Evolutionary conservation across 805 yeast genomes (phyloP).

Genomic region (Lipomyces starkeyi): DNA sequence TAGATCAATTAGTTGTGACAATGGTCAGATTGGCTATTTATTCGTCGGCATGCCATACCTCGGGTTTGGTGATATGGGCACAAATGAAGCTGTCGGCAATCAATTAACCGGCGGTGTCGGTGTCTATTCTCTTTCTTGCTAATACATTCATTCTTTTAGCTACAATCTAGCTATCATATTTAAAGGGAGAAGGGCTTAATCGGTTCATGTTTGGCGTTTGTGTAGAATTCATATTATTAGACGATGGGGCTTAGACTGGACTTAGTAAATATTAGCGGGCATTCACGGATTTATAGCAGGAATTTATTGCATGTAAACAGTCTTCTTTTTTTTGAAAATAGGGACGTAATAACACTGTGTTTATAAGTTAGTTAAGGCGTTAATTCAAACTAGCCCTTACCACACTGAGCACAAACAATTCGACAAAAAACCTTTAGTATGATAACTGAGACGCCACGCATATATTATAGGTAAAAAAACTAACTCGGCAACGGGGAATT

Average conservation of each 20-base stretch:
- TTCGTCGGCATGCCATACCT: conserved; percentile 35
- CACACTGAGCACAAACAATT: no score
- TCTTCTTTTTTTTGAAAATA: no score
- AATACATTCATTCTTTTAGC: neutral
- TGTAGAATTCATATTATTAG: neutral
- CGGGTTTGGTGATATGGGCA: conserved; percentile 31
- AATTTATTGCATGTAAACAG: no score
- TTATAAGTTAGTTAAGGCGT: no score
- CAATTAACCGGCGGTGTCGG: conserved; percentile 31
- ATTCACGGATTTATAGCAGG: neutral
- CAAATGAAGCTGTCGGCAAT: neutral
- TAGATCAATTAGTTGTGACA: neutral
- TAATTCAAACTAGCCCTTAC: no score
- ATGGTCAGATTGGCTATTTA: conserved; percentile 11
- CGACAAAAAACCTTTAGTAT: no score
- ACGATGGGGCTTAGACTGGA: neutral
- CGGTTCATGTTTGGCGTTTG: neutral
- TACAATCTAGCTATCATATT: neutral
- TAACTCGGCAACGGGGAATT: conserved; percentile 17
- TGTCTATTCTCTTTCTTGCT: conserved; percentile 14
- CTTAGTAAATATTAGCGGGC: neutral
- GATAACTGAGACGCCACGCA: no score
- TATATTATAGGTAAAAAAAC: no score
- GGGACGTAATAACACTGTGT: no score
- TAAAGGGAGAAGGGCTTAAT: neutral